These are phyloP conservation scores for Emergomyces orientalis DNA, from an alignment of 2,329 filamentous ascomycete genomes.

Conservation along the genomic window DNA sequence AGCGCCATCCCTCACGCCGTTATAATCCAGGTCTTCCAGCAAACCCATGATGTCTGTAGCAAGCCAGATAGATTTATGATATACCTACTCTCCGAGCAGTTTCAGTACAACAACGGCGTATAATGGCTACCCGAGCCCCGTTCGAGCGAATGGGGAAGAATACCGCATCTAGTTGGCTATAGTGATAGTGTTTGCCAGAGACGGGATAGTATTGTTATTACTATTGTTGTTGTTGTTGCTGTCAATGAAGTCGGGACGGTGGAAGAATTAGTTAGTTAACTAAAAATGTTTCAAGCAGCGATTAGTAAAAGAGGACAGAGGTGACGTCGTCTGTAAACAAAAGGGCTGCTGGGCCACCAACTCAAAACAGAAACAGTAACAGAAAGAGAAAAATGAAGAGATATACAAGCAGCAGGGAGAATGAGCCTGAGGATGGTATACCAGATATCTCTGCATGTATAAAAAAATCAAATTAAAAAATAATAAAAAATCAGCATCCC, in stretches of 20 bases:
- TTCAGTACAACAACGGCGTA: not conserved
- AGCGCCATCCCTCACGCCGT: not conserved
- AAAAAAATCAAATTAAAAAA: too few relatives aligned
- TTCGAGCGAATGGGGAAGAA: not conserved
- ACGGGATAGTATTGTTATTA: not conserved
- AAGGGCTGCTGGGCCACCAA: too few relatives aligned
- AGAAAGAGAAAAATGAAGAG: too few relatives aligned
- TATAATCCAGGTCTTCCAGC: not conserved
- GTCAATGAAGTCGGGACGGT: not conserved
- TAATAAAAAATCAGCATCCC: too few relatives aligned
- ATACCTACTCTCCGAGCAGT: too few relatives aligned
- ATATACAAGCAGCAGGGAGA: too few relatives aligned
- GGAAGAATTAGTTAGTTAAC: too few relatives aligned
- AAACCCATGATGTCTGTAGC: not conserved
- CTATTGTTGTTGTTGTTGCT: not conserved
- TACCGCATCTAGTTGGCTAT: not conserved
- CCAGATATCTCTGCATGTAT: too few relatives aligned
- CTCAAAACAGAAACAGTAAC: too few relatives aligned
- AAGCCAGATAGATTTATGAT: not conserved
- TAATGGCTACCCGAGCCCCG: not conserved
- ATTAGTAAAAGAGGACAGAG: too few relatives aligned
- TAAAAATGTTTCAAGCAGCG: not conserved
- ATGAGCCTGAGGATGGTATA: too few relatives aligned
- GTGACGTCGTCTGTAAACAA: too few relatives aligned
- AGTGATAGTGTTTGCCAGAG: not conserved